Percentiles rank a stretch among this genome's conserved stretches.
phyloP scores from a whole-genome alignment of 306 rosid genomes.

The Echinosophora koreensis region DNA sequence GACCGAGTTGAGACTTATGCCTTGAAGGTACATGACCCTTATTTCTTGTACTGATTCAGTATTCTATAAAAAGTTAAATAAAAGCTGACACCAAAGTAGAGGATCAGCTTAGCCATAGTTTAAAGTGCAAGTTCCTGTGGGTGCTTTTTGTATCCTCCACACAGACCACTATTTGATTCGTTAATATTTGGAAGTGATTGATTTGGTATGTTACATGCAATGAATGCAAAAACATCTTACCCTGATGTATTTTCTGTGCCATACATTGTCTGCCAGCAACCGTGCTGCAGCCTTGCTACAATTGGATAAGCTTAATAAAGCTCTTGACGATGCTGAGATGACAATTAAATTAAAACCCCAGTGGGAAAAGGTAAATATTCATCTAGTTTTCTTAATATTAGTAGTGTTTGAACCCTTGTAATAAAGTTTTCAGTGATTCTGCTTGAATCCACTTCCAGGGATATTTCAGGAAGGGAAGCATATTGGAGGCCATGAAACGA shows the following conservation, averaged over 20 bases:
- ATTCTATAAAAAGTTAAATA: not conserved
- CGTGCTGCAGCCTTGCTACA: constrained; percentile 99
- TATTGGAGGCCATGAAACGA: constrained; percentile 92
- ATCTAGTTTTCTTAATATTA: constrained; percentile 13
- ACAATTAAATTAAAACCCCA: constrained; percentile 84
- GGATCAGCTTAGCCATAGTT: not conserved
- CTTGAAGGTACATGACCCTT: not conserved
- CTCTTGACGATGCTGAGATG: constrained; percentile 95
- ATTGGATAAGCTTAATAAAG: constrained; percentile 91
- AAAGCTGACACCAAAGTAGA: not conserved
- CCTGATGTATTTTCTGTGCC: constrained; percentile 43
- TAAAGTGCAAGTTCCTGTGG: not conserved
- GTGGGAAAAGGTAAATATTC: constrained; percentile 87
- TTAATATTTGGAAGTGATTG: not conserved
- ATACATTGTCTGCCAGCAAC: constrained; percentile 66
- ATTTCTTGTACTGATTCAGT: not conserved
- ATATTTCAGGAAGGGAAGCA: constrained; percentile 95
- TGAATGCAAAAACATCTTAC: constrained; percentile 21
- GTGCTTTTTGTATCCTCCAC: not conserved
- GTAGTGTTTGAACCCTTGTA: constrained; percentile 37
- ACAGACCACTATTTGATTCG: not conserved
- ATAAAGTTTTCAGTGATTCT: constrained; percentile 28
- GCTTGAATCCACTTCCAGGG: constrained; percentile 72
- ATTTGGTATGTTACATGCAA: constrained; percentile 8
- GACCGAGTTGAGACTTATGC: too few relatives aligned